Evolutionary conservation across 768 basidiomycete genomes (phyloP).

Genomic region (Trametes punicea): DNA sequence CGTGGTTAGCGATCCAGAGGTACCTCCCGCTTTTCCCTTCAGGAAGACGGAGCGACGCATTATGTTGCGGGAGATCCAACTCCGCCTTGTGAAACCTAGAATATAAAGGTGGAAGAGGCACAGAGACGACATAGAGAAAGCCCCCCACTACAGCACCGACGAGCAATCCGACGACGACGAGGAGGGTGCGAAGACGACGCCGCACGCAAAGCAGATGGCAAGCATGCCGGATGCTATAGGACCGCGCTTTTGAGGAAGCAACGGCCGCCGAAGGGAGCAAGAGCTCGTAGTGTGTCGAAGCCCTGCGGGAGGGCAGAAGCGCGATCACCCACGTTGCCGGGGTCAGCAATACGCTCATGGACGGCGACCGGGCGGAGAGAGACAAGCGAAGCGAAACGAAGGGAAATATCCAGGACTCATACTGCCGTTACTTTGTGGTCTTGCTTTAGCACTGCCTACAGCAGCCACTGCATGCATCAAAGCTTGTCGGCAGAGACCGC

Average conservation of each 20-base stretch:
- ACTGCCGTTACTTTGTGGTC: background rate
- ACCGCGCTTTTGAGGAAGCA: background rate
- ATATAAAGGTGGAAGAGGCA: constrained; percentile 42
- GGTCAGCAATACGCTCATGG: background rate
- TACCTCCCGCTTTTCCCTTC: constrained; percentile 42
- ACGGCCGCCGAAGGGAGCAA: background rate
- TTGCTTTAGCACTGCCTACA: background rate
- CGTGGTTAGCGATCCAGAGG: constrained; percentile 50
- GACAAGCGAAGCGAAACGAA: background rate
- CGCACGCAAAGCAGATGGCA: background rate
- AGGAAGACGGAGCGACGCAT: constrained; percentile 36
- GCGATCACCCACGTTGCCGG: background rate
- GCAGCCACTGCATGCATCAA: background rate
- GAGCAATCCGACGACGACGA: constrained; percentile 1
- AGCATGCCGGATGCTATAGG: background rate
- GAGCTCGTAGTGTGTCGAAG: background rate
- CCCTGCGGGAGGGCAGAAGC: background rate
- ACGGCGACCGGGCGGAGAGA: background rate
- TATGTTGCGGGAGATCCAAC: constrained; percentile 44
- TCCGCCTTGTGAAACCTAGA: constrained; percentile 43
- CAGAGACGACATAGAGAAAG: constrained; percentile 12
- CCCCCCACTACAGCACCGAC: constrained; percentile 1
- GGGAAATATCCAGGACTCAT: background rate
- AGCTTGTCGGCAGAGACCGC: background rate
- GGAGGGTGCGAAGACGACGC: background rate